phyloP scores from a whole-genome alignment of 176 grass and related monocot species.

The Eragrostis curvula region DNA sequence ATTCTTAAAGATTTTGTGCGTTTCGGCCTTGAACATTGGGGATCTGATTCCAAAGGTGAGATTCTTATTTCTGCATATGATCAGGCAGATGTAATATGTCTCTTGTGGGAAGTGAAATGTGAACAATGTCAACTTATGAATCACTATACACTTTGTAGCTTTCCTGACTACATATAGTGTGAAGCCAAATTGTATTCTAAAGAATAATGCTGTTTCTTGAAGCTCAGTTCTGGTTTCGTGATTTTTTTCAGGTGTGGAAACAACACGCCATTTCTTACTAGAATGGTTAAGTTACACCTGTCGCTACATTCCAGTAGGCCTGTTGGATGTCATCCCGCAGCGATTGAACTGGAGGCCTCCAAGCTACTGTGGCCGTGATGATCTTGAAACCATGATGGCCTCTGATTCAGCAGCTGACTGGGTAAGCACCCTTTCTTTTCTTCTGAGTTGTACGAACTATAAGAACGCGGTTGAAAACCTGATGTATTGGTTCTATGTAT shows the following conservation, averaged over 20 bases:
- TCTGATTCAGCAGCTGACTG: constrained; percentile 97
- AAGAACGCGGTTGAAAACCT: background rate
- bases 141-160: background rate
- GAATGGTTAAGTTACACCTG: constrained; percentile 92
- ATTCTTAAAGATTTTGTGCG: constrained; percentile 87
- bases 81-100: background rate
- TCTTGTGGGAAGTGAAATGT: background rate
- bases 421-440: constrained; percentile 46
- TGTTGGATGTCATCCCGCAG: constrained; percentile 84
- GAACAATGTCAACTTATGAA: background rate
- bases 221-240: background rate
- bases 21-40: constrained; percentile 92
- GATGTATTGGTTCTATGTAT: background rate
- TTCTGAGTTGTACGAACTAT: background rate
- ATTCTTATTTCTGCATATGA: background rate
- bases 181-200: background rate
- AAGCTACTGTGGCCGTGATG: constrained; percentile 77
- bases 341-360: constrained; percentile 88
- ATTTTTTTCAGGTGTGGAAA: constrained; percentile 72
- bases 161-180: background rate
- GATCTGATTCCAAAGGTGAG: constrained; percentile 89
- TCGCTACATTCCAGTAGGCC: constrained; percentile 80
- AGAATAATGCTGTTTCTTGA: background rate
- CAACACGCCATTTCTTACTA: constrained; percentile 86
- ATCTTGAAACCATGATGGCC: constrained; percentile 93